Percentiles rank a stretch among this genome's conserved stretches.
These are phyloP conservation scores for Pugionium dolabratum DNA, from an alignment of 345 rosid genomes.

Conservation along the genomic window DNA sequence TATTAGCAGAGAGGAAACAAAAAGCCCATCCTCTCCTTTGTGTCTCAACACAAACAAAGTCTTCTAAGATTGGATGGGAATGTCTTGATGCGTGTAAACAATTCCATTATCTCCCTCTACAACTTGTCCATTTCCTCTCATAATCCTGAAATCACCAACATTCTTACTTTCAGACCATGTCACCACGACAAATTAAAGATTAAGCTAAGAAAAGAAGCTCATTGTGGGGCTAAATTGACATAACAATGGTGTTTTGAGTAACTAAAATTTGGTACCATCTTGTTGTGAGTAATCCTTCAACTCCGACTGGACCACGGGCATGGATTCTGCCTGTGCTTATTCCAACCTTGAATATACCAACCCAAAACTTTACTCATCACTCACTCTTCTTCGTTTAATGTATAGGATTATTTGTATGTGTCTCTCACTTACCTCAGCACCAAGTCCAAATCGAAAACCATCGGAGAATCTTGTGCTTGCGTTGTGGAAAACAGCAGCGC, in stretches of 20 bases:
- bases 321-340: conserved; percentile 96
- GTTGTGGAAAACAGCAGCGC: conserved; percentile 99
- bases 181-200: neutral
- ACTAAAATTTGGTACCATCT: conserved; percentile 61
- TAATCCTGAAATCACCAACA: conserved; percentile 62
- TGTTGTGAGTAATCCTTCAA: conserved; percentile 92
- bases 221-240: neutral
- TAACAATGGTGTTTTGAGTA: neutral
- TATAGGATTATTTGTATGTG: neutral
- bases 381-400: neutral
- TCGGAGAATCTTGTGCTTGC: conserved; percentile 97
- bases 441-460: conserved; percentile 96
- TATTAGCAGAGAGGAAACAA: conserved; percentile 40
- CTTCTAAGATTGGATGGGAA: conserved; percentile 43
- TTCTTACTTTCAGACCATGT: neutral
- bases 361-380: neutral
- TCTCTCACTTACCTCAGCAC: conserved; percentile 79
- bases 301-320: conserved; percentile 99
- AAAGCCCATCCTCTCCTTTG: conserved; percentile 37
- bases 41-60: conserved; percentile 13
- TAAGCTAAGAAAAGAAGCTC: neutral
- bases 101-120: conserved; percentile 88
- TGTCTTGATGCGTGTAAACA: conserved; percentile 66
- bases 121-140: conserved; percentile 88
- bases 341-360: conserved; percentile 63